Evolutionary conservation across 768 basidiomycete species (phyloP).

Genomic region (Mycena metata): DNA sequence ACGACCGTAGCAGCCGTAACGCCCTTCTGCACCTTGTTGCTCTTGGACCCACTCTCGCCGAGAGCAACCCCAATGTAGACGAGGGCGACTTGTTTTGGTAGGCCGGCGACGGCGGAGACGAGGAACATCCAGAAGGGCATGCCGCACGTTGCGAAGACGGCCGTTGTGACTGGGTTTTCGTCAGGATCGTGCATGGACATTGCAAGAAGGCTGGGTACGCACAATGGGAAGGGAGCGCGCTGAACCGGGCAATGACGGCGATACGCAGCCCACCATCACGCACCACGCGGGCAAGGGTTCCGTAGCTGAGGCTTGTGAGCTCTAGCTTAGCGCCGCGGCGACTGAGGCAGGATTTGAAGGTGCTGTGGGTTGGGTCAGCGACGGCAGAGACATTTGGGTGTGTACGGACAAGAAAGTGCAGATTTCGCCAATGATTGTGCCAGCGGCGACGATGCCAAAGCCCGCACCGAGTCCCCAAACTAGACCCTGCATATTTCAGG

Average conservation of each 20-base stretch:
- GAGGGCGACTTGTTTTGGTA: conserved; percentile 61
- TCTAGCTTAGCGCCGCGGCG: conserved; percentile 53
- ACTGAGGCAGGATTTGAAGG: conserved; percentile 55
- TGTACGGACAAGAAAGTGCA: conserved; percentile 47
- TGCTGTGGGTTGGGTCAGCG: conserved; percentile 27
- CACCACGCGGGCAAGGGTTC: conserved; percentile 54
- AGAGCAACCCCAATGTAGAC: conserved; percentile 57
- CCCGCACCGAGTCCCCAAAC: conserved; percentile 61
- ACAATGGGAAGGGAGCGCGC: conserved; percentile 54
- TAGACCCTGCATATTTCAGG: conserved; percentile 53
- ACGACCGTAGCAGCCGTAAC: background rate
- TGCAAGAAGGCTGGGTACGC: conserved; percentile 26
- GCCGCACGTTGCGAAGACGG: conserved; percentile 58
- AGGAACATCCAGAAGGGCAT: conserved; percentile 55
- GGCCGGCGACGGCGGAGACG: conserved; percentile 53
- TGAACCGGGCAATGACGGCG: conserved; percentile 47
- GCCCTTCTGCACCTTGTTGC: conserved; percentile 44
- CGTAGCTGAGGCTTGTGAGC: conserved; percentile 50
- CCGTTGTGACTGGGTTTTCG: conserved; percentile 48
- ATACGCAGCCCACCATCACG: conserved; percentile 59
- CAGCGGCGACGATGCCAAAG: conserved; percentile 56
- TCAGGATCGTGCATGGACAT: no score
- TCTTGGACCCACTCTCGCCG: conserved; percentile 13
- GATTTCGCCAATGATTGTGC: conserved; percentile 55
- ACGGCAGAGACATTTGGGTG: no score